Conservation (phyloP, 148 eudicot genomes). For the Vaccinium myrtillus region DNA sequence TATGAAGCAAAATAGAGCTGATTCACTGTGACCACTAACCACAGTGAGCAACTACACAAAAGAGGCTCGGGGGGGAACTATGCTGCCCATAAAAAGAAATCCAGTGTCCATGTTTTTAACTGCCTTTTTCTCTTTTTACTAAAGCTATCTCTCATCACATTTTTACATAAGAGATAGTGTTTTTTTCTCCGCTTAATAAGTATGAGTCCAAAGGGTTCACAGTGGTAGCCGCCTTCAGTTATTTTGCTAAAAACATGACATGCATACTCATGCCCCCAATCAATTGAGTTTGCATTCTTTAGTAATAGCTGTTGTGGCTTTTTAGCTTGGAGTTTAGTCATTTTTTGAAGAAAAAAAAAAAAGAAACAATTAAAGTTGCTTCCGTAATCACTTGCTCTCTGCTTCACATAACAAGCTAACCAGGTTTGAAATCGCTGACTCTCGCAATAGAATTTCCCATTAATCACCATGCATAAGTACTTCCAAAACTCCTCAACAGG, state of each 20-base stretch:
- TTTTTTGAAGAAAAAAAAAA: neutral
- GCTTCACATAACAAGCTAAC: neutral
- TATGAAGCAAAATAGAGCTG: neutral
- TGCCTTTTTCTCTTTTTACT: neutral
- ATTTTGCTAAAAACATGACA: neutral
- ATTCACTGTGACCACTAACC: neutral
- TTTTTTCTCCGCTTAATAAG: neutral
- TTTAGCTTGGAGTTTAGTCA: neutral
- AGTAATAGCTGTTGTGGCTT: neutral
- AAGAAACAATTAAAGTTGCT: neutral
- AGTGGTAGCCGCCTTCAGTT: neutral
- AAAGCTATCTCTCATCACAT: neutral
- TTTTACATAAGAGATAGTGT: neutral
- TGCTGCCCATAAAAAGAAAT: constrained; percentile 5
- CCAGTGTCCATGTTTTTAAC: neutral
- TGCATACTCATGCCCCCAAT: neutral
- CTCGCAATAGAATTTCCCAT: neutral
- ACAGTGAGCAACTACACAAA: neutral
- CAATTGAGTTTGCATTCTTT: neutral
- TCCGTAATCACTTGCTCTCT: neutral
- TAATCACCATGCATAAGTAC: neutral
- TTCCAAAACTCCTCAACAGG: neutral
- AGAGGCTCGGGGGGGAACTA: neutral
- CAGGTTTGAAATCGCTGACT: neutral
- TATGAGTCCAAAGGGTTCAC: neutral